Evolutionary conservation across 805 yeast species (phyloP), one percentile per base, ranked within the genome.

Genomic region (Phaffomyces opuntiae): DNA sequence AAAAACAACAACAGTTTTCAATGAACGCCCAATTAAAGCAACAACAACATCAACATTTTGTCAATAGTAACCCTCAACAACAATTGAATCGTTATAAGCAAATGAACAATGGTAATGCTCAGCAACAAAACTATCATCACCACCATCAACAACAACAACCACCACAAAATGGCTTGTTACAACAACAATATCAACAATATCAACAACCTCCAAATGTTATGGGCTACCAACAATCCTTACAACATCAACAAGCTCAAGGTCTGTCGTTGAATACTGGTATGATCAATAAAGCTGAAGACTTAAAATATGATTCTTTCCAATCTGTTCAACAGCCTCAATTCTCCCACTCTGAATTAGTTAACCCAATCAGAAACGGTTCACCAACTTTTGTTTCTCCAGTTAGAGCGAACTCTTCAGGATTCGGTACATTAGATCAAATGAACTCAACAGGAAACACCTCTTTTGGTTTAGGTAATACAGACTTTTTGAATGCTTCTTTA

Each of bases 21-120:
- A 44, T 51, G 49, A 53, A 53, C 31, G 54, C 59, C 9, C 57
- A 56, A 42, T 40, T 54, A 42, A 54, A 54, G 38, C 61, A 57
- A 35, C 60, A 57, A 38, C 58, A 57, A 14, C 57, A 54, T 34
- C 57, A 51, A 26, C 54, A 52, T 43, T 53, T 49, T 38, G 25
- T 49, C 38, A 45, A 51, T 37, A 47, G 17, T 43, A 42, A 49
- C 53, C 17, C 45, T 24, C 52, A 54, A 34, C 52, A 54, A 34
- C 53, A 51, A 33, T 39, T 56, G 40, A 52, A 50, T 39, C 51
- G 59, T 27, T 49, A 42, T 46, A 55, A 52, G 44, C 45, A 52
- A n/a, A 36, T 42, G 46, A 43, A 43, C 36, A 46, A 36, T 34
- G 17, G 38, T 35, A 40, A 35, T 36, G 32, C 45, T 36, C 38